Conservation (phyloP, 768 basidiomycete species). For the Russula emetica region DNA sequence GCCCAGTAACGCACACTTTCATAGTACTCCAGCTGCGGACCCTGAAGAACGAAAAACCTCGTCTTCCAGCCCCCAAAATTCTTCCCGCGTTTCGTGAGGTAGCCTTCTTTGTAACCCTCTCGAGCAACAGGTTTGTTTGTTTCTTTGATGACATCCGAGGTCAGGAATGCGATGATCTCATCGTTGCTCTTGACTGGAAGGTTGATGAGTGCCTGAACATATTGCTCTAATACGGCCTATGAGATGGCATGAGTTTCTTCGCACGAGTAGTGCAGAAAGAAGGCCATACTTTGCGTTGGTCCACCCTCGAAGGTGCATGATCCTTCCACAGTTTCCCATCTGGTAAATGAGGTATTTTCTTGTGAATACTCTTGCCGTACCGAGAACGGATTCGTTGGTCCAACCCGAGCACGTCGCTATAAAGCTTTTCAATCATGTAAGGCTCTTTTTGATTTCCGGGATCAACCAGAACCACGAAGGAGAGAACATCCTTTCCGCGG, state of each 20-base stretch:
- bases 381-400: constrained; percentile 67
- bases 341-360: constrained; percentile 77
- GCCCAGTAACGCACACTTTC: constrained; percentile 73
- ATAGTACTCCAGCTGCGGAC: constrained; percentile 88
- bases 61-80: constrained; percentile 99
- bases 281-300: constrained; percentile 81
- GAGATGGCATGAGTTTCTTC: constrained; percentile 20
- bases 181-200: constrained; percentile 83
- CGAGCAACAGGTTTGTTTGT: constrained; percentile 73
- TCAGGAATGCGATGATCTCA: constrained; percentile 89
- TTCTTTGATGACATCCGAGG: constrained; percentile 79
- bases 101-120: constrained; percentile 87
- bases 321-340: constrained; percentile 96
- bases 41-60: constrained; percentile 89
- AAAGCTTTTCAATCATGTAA: constrained; percentile 90
- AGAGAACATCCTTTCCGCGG: constrained; percentile 86
- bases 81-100: constrained; percentile 93
- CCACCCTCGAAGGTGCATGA: constrained; percentile 93
- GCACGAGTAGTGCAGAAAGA: constrained; percentile 2
- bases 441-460: constrained; percentile 66
- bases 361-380: constrained; percentile 60
- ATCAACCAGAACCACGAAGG: constrained; percentile 75
- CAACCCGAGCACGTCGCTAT: constrained; percentile 85
- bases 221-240: constrained; percentile 75
- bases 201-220: constrained; percentile 77